A percentile compares a stretch with the other conserved stretches of the same genome.
phyloP scores from a whole-genome alignment of 805 yeast genomes.

The Candida dendrica region DNA sequence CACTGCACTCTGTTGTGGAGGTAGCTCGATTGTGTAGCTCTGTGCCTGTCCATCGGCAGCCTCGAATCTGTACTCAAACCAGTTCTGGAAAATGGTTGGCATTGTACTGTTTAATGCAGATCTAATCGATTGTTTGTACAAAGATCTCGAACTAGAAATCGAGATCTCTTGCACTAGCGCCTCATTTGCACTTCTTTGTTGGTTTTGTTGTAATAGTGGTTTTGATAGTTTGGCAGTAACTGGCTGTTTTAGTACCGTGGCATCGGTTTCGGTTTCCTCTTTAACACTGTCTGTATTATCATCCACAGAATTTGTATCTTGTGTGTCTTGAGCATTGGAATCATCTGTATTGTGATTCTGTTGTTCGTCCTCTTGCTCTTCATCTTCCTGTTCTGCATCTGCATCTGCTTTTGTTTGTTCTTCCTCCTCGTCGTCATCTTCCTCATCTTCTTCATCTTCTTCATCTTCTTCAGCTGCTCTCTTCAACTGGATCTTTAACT shows the following conservation, averaged over 20 bases:
- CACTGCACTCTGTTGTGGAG: conserved; percentile 39
- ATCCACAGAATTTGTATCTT: conserved; percentile 1
- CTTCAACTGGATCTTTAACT: conserved; percentile 5
- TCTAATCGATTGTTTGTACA: conserved; percentile 21
- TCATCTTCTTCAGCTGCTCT: conserved; percentile 10
- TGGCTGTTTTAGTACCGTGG: conserved; percentile 2
- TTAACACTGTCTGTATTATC: conserved; percentile 3
- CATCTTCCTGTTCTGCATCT: conserved; percentile 9
- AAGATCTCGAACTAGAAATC: conserved; percentile 22
- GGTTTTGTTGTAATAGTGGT: conserved; percentile 3
- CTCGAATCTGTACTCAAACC: conserved; percentile 30
- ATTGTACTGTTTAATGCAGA: conserved; percentile 8
- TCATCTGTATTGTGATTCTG: not conserved
- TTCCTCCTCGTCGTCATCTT: not conserved
- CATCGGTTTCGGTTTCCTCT: conserved; percentile 6
- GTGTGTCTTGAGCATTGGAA: not conserved
- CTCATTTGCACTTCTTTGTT: conserved; percentile 2
- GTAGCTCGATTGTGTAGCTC: conserved; percentile 38
- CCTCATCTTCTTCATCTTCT: conserved; percentile 5
- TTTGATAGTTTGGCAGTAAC: conserved; percentile 4
- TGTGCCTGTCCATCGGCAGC: conserved; percentile 29
- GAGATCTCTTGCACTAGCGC: conserved; percentile 22
- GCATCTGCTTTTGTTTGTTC: not conserved
- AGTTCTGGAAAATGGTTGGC: conserved; percentile 20
- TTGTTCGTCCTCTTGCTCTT: conserved; percentile 5